Conservation (phyloP, 371 early-diverging fungal species). For the Quaeritorhiza haematococci region DNA sequence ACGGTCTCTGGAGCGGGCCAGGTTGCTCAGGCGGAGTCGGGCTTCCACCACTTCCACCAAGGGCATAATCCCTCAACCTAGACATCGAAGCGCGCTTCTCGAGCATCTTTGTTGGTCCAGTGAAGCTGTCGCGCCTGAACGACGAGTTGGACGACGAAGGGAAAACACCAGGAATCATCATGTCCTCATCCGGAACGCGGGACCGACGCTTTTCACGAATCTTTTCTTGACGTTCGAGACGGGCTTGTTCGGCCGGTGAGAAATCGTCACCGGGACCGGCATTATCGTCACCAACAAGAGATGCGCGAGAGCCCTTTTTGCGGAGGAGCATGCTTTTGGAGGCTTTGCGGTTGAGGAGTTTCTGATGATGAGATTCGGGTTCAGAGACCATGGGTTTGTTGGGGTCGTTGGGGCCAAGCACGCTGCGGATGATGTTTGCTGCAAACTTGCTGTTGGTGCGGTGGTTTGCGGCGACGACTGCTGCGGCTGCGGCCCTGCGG, state of each 20-base stretch:
- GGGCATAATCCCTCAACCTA: too few species aligned
- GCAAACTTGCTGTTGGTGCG: background rate
- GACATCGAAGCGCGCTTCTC: too few species aligned
- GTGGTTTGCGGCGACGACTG: background rate
- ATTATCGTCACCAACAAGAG: too few species aligned
- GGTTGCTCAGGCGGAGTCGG: too few species aligned
- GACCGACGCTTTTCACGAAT: constrained; percentile 38
- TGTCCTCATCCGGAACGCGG: background rate
- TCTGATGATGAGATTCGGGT: background rate
- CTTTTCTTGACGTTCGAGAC: constrained; percentile 34
- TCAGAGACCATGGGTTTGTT: background rate
- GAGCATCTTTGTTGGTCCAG: too few species aligned
- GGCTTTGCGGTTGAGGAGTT: background rate
- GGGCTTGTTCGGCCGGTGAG: background rate
- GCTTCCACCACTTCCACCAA: too few species aligned
- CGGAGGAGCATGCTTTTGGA: background rate
- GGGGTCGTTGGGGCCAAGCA: too few species aligned
- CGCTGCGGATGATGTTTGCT: too few species aligned
- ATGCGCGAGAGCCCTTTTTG: background rate
- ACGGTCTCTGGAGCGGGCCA: too few species aligned
- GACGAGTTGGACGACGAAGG: too few species aligned
- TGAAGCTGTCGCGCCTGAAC: too few species aligned
- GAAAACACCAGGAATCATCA: background rate
- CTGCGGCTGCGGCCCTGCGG: background rate
- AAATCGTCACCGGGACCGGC: background rate